Conservation (phyloP, 345 rosid species). For the Garcia nutans region DNA sequence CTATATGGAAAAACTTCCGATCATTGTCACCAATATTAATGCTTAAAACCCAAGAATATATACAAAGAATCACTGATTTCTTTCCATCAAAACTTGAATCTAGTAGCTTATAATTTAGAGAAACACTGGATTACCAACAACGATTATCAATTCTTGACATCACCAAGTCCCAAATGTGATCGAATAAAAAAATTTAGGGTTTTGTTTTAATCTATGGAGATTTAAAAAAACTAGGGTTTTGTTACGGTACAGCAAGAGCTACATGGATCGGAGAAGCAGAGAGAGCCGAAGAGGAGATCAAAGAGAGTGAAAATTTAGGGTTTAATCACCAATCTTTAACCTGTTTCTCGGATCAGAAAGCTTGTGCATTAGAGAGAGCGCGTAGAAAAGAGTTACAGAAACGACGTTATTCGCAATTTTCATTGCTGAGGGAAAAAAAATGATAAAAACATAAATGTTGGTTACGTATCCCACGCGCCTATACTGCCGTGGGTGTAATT, state of each 20-base stretch:
- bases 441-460: not conserved
- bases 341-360: not conserved
- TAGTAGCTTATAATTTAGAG: not conserved
- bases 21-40: not conserved
- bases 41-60: not conserved
- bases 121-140: not conserved
- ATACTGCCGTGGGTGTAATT: not conserved
- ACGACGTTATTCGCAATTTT: not conserved
- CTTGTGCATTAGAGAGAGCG: not conserved
- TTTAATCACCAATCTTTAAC: conserved; percentile 8
- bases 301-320: conserved; percentile 5
- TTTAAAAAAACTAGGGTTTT: conserved; percentile 16
- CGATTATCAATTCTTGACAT: not conserved
- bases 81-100: not conserved
- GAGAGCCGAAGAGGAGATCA: not conserved
- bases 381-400: conserved; percentile 1
- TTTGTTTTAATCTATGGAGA: not conserved
- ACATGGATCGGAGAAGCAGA: not conserved
- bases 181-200: conserved; percentile 8
- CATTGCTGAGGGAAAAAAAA: not conserved
- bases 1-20: not conserved
- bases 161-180: not conserved
- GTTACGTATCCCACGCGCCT: not conserved
- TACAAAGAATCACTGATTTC: conserved; percentile 5
- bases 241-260: conserved; percentile 6